phyloP scores from a whole-genome alignment of 805 yeast species.

The Cyberlindnera misumaiensis region DNA sequence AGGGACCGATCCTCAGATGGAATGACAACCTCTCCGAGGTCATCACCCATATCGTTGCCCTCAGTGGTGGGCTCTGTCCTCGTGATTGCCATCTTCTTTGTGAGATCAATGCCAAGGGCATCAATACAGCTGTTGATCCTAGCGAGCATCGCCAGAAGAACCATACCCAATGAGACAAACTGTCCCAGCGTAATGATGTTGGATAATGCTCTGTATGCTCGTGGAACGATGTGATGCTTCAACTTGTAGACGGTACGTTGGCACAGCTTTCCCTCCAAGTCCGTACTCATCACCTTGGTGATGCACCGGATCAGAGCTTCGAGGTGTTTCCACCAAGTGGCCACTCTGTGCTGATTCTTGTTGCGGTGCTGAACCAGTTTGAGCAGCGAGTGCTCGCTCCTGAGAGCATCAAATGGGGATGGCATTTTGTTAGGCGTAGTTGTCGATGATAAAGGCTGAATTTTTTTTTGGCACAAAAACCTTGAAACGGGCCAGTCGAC shows the following conservation, averaged over 20 bases:
- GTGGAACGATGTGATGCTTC: conserved; percentile 28
- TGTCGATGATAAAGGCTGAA: not conserved
- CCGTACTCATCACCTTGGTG: conserved; percentile 31
- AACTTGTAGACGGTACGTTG: conserved; percentile 11
- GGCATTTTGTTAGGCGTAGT: too few relatives aligned
- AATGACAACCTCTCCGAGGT: conserved; percentile 25
- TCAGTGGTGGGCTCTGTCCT: too few relatives aligned
- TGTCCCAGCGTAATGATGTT: conserved; percentile 70
- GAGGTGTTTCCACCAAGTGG: conserved; percentile 73
- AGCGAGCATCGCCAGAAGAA: conserved; percentile 52
- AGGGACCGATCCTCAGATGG: not conserved
- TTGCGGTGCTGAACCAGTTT: conserved; percentile 65
- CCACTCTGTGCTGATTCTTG: conserved; percentile 66
- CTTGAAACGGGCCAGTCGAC: too few relatives aligned
- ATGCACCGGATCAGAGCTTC: conserved; percentile 54
- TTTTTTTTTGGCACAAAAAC: not conserved
- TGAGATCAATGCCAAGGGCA: conserved; percentile 6
- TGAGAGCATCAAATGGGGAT: not conserved
- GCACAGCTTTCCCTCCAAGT: conserved; percentile 4
- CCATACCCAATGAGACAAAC: conserved; percentile 66
- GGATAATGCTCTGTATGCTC: conserved; percentile 55
- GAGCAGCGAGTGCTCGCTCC: conserved; percentile 50
- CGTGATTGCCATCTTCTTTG: not conserved
- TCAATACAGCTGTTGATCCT: conserved; percentile 29
- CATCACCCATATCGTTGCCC: conserved; percentile 7